Evolutionary conservation across 306 rosid genomes (phyloP), one percentile per base, ranked within the genome.

Genomic region (Chamaecrista fasciculata): DNA sequence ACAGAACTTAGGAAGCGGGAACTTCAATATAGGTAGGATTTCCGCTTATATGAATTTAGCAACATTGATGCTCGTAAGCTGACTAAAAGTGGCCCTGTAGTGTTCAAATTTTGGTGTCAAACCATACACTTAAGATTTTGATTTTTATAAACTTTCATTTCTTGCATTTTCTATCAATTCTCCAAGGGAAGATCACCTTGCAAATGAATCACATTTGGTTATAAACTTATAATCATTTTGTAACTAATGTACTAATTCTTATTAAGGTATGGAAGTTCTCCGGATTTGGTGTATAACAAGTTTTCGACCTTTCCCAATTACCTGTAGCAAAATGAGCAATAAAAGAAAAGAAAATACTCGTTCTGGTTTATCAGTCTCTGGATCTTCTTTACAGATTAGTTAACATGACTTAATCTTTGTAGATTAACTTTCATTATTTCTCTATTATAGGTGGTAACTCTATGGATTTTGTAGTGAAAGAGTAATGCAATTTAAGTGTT

Each of bases 71-170:
- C 53, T 28, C 11, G 7, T 48, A 66, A 25, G 31, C 57, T 20
- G 6, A 46, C 62, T 66, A 25, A 24, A 49, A 59, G 29, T 74
- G 23, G 19, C 40, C 18, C 40, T 65, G 4, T 28, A 10, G 10
- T 48, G 25, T 40, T 73, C 31, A 33, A 9, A 9, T 16, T 37
- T 65, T 28, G 40, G 55, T 66, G 60, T 67, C 53, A 60, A 78
- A 67, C 6, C 21, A 59, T 18, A 59, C 62, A 61, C 28, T 72
- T 71, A 23, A 60, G 60, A 50, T 60, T 78, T 70, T 19, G 53
- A 20, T 20, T 14, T 12, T 49, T 47, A 52, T 12, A 31, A 9
- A 6, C 31, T 33, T 71, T 12, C 31, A 25, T 58, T 60, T 21
- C 20, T 18, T 50, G 31, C 52, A 4, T 16, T 34, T 47, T 34